Base-by-base conservation (phyloP, 805 yeast species). In the Zygosaccharomyces gambellarensis region DNA sequence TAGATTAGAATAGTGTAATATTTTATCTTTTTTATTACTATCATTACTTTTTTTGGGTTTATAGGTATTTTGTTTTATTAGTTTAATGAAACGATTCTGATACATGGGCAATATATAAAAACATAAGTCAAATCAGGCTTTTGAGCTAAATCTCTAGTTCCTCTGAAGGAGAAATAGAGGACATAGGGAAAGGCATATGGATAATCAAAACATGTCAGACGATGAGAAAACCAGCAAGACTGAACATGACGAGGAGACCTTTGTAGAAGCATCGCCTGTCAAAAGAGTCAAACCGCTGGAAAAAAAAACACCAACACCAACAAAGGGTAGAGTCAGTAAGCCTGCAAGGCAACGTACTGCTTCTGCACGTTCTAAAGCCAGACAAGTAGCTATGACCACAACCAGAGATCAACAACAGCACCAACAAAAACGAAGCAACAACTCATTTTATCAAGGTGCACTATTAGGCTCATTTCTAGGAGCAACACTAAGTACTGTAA, bases 401-500 rank as follows among this genome's bases (percentile, higher is more conserved):
- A 30, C 45, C 17, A 9, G 10, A 12, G 22, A 21, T 11, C 29
- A 27, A 11, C 28, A n/a, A 17, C 38, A 34, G 14, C 21, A 23
- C 6, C 23, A 10, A 21, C 31, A 40, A 8, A 17, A 27, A 21
- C 38, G n/a, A 25, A 40, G 43, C 22, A 48, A 43, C 17, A 47
- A 52, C 31, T 38, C 52, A 8, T 64, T 64, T 39, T 57, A 59
- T 31, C 56, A 55, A 7, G 68, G 68, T 12, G 58, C 65, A 4
- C 31, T 64, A 5, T 32, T 60, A 10, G 68, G 69, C 1, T 60
- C 67, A 2, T 64, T 64, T 36, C 28, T 64, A 9, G 69, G 69
- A 2, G 65, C 68, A 5, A 52, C 63, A 5, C 23, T 62, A 17
- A 59, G 61, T 22, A 54, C 67, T 4, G 50, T 46, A 8, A 41